These are phyloP conservation scores for Wickerhamiella shivajii DNA, from an alignment of 805 yeast genomes.

Conservation along the genomic window DNA sequence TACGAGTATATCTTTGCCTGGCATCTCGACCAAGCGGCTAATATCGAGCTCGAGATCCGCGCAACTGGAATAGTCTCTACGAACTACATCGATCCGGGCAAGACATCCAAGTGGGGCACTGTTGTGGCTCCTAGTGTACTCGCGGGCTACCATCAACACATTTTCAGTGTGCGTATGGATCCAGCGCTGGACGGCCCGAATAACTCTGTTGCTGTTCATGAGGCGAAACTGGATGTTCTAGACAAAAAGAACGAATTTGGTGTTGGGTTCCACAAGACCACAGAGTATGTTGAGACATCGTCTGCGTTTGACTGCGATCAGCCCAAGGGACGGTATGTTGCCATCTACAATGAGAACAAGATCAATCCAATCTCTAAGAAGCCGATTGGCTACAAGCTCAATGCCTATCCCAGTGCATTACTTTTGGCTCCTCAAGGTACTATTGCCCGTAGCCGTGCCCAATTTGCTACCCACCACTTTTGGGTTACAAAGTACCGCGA, in stretches of 20 bases:
- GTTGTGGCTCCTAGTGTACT: conserved; percentile 63
- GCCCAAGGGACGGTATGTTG: conserved; percentile 56
- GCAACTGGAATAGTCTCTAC: conserved; percentile 81
- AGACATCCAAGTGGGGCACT: conserved; percentile 56
- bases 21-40: conserved; percentile 64
- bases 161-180: conserved; percentile 64
- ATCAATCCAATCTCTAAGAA: conserved; percentile 53
- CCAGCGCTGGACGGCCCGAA: conserved; percentile 70
- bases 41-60: conserved; percentile 61
- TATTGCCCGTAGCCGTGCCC: conserved; percentile 54
- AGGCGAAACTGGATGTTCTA: conserved; percentile 44
- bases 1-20: conserved; percentile 63
- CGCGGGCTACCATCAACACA: conserved; percentile 78
- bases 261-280: conserved; percentile 52
- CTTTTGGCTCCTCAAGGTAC: conserved; percentile 49
- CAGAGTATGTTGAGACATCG: conserved; percentile 53
- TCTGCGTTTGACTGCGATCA: conserved; percentile 63
- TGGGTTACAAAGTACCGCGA: conserved; percentile 73
- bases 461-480: conserved; percentile 57
- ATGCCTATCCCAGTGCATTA: conserved; percentile 65
- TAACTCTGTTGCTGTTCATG: conserved; percentile 61
- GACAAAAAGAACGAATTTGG: conserved; percentile 48
- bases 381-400: conserved; percentile 64
- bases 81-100: conserved; percentile 62
- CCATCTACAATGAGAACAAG: conserved; percentile 56